Percentiles rank a stretch among this genome's conserved stretches.
These are phyloP conservation scores for Yamadazyma olivae DNA, from an alignment of 805 yeast genomes.

Conservation along the genomic window DNA sequence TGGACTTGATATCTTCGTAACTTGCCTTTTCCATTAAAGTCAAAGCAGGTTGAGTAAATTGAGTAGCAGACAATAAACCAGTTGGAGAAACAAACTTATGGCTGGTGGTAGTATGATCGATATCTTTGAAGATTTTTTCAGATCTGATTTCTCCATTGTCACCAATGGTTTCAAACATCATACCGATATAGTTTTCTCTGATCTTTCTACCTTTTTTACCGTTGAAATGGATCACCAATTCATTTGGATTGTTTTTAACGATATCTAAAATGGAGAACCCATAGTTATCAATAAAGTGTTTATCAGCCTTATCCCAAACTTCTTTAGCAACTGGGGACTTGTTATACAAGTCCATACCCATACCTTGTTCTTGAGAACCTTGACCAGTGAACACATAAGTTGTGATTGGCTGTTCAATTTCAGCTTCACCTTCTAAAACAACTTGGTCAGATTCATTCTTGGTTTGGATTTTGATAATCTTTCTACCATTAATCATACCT, in stretches of 20 bases:
- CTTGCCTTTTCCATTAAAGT: constrained; percentile 99
- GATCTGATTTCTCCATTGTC: constrained; percentile 79
- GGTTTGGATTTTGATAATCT: constrained; percentile 90
- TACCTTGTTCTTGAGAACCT: constrained; percentile 99
- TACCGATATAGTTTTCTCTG: constrained; percentile 89
- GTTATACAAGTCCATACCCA: constrained; percentile 99
- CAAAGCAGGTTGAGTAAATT: constrained; percentile 98
- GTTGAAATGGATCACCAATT: constrained; percentile 93
- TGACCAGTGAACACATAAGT: constrained; percentile 98
- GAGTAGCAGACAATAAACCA: constrained; percentile 96
- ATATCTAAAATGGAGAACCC: constrained; percentile 97
- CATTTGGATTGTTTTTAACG: constrained; percentile 93
- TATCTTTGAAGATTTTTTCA: constrained; percentile 94
- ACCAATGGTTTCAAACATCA: constrained; percentile 96
- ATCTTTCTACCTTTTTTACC: constrained; percentile 96
- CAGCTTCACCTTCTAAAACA: constrained; percentile 94
- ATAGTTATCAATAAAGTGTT: constrained; percentile 86
- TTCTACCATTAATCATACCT: constrained; percentile 99
- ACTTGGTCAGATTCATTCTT: constrained; percentile 74
- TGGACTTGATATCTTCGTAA: constrained; percentile 93
- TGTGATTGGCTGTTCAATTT: constrained; percentile 96
- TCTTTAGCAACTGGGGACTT: constrained; percentile 86
- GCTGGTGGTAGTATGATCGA: constrained; percentile 75
- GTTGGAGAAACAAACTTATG: constrained; percentile 89
- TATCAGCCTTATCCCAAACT: constrained; percentile 98